Evolutionary conservation across 1,284 basidiomycete species (phyloP).

Genomic region (Amylostereum chailletii): DNA sequence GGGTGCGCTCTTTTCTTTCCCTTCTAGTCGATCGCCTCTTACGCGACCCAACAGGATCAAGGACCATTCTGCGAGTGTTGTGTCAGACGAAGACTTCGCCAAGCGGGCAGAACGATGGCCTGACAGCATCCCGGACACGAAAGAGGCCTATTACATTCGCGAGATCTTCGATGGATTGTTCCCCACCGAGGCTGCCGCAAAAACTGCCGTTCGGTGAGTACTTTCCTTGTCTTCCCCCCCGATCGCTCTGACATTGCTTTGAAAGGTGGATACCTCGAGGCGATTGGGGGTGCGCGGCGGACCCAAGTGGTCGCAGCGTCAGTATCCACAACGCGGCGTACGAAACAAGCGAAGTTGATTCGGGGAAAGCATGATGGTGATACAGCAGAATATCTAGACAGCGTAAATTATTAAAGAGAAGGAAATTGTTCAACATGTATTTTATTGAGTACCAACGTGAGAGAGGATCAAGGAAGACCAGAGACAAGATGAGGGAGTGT

Average conservation of each 20-base stretch:
- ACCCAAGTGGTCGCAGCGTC: slow-evolving; percentile 94
- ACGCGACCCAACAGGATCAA: slow-evolving; percentile 65
- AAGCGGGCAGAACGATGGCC: slow-evolving; percentile 75
- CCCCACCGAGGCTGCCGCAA: slow-evolving; percentile 80
- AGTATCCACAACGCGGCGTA: slow-evolving; percentile 95
- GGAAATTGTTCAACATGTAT: too few relatives aligned
- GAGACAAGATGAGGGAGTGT: slow-evolving; percentile 4
- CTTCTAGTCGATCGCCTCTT: background rate
- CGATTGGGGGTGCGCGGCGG: slow-evolving; percentile 94
- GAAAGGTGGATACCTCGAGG: slow-evolving; percentile 83
- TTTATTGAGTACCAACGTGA: background rate
- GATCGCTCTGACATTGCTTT: slow-evolving; percentile 3
- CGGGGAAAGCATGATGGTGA: slow-evolving; percentile 18
- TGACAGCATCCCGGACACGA: slow-evolving; percentile 85
- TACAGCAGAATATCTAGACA: slow-evolving; percentile 24
- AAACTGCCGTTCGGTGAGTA: slow-evolving; percentile 82
- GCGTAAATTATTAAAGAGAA: slow-evolving; percentile 17
- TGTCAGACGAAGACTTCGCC: slow-evolving; percentile 81
- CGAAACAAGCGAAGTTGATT: slow-evolving; percentile 16
- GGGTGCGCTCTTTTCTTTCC: slow-evolving; percentile 42
- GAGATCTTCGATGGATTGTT: slow-evolving; percentile 91
- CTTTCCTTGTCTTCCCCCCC: slow-evolving; percentile 11
- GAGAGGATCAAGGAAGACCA: background rate
- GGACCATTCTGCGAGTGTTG: slow-evolving; percentile 67
- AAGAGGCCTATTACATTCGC: slow-evolving; percentile 94